Evolutionary conservation across 2,329 filamentous ascomycete species (phyloP).

Genomic region (Rhynchosporium secalis): DNA sequence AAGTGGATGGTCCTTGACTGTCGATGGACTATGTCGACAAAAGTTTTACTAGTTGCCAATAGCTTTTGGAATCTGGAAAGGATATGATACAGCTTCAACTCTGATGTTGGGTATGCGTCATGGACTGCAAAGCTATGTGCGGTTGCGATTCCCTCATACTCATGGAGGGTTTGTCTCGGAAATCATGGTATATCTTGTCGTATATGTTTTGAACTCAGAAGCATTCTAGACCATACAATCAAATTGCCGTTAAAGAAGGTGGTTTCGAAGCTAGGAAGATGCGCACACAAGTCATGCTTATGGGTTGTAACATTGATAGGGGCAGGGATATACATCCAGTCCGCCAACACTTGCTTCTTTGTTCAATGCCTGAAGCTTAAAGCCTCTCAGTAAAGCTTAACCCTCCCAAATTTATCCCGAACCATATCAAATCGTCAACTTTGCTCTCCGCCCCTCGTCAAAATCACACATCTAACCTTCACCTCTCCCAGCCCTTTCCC

Average conservation of each 20-base stretch:
- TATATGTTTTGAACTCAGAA: no score
- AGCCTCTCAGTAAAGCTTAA: background rate
- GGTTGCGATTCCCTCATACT: no score
- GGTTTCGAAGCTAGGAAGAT: no score
- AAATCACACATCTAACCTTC: slow-evolving; percentile 31
- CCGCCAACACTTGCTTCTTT: background rate
- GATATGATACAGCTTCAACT: background rate
- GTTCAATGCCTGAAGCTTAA: background rate
- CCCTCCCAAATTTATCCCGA: background rate
- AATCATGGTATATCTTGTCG: no score
- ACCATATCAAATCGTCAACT: slow-evolving; percentile 16
- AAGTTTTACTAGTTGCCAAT: background rate
- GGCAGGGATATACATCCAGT: background rate
- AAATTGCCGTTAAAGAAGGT: no score
- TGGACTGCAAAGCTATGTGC: no score
- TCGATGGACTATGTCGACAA: background rate
- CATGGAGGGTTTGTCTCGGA: no score
- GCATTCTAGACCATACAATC: no score
- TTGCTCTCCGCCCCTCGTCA: slow-evolving; percentile 34
- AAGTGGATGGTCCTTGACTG: background rate
- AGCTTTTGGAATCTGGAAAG: background rate
- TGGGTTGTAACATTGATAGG: no score
- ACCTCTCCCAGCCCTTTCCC: slow-evolving; percentile 19
- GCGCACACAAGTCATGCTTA: no score
- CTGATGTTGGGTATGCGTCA: no score